A percentile compares a stretch with the other conserved stretches of the same genome.
Conservation (phyloP, 2,329 filamentous ascomycete species). For the Huntiella bhutanensis region DNA sequence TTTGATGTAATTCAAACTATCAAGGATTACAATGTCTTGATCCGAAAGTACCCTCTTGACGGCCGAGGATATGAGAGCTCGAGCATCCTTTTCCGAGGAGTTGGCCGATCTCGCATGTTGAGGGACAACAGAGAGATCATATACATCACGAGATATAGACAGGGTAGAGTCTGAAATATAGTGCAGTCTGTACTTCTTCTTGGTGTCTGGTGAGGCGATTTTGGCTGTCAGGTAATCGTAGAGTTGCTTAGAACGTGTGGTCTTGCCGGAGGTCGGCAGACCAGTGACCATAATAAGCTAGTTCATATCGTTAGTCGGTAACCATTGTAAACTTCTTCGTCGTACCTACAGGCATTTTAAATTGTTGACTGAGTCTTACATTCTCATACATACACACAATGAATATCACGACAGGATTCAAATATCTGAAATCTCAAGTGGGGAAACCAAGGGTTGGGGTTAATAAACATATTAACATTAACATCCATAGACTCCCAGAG, state of each 20-base stretch:
- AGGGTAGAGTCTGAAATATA: constrained; percentile 57
- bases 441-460: neutral
- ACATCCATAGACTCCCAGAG: neutral
- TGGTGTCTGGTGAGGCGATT: constrained; percentile 23
- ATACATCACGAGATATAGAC: constrained; percentile 49
- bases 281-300: constrained; percentile 51
- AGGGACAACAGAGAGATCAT: constrained; percentile 38
- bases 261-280: constrained; percentile 50
- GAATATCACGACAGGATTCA: too few species aligned
- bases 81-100: constrained; percentile 61
- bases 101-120: constrained; percentile 51
- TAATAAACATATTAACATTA: neutral
- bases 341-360: constrained; percentile 6
- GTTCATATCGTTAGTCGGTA: neutral
- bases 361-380: neutral
- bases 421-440: neutral
- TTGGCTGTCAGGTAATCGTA: constrained; percentile 41
- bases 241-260: constrained; percentile 46
- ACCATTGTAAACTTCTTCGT: neutral
- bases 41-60: constrained; percentile 57
- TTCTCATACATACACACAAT: too few species aligned
- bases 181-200: constrained; percentile 43
- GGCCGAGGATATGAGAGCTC: constrained; percentile 56
- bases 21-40: constrained; percentile 59
- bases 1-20: constrained; percentile 76